Evolutionary conservation across 2,329 filamentous ascomycete genomes (phyloP).

Genomic region (Venturia aucupariae): DNA sequence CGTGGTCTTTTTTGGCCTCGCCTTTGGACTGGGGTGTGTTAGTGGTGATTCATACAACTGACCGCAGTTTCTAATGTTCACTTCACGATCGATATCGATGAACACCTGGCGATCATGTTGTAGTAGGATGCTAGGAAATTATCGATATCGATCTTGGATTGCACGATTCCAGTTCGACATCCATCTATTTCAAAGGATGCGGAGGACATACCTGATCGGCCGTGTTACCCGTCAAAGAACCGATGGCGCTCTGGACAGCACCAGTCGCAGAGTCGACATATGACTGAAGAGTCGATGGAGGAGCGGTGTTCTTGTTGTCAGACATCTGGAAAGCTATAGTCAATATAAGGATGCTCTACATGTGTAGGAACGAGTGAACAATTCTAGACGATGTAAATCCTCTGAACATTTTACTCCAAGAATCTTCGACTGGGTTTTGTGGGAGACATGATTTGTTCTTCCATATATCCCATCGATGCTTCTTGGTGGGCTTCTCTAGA

Average conservation of each 20-base stretch:
- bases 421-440: not conserved
- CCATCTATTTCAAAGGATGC: not conserved
- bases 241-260: constrained; percentile 61
- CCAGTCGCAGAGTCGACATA: constrained; percentile 56
- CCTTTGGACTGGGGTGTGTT: constrained; percentile 43
- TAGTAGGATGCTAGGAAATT: not conserved
- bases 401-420: no score
- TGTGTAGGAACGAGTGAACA: no score
- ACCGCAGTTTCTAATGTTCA: constrained; percentile 15
- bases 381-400: no score
- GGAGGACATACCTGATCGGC: constrained; percentile 37
- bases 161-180: not conserved
- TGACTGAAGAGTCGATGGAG: constrained; percentile 67
- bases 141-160: not conserved
- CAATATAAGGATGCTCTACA: no score
- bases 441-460: not conserved
- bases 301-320: constrained; percentile 37
- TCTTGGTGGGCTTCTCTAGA: not conserved
- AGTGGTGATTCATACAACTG: constrained; percentile 17
- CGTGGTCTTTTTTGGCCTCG: constrained; percentile 55
- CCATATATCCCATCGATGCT: not conserved
- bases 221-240: constrained; percentile 62
- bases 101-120: not conserved
- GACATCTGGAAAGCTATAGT: constrained; percentile 30
- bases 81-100: not conserved